These are phyloP conservation scores for Chrysosporium queenslandicum DNA, from an alignment of 2,329 filamentous ascomycete genomes.

Conservation along the genomic window DNA sequence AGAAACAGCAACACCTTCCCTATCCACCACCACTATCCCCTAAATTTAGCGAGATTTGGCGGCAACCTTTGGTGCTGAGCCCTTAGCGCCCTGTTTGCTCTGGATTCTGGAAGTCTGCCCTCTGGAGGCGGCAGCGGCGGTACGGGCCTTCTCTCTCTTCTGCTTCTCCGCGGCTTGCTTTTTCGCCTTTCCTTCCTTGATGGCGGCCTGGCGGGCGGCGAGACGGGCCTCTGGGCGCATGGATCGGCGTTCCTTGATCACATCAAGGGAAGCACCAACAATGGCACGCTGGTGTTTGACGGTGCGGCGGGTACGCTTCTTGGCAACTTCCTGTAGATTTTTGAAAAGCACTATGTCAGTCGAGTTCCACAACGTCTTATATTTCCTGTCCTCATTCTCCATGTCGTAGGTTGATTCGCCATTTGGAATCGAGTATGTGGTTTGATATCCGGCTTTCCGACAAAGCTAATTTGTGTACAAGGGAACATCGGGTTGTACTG, in stretches of 20 bases:
- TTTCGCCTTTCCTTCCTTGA: slow-evolving; percentile 99
- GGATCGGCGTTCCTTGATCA: slow-evolving; percentile 97
- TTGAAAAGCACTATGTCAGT: slow-evolving; percentile 16
- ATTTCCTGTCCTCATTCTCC: neutral
- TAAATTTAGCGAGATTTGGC: slow-evolving; percentile 68
- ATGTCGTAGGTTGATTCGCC: neutral
- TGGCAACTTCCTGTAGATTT: slow-evolving; percentile 80
- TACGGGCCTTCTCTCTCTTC: slow-evolving; percentile 99
- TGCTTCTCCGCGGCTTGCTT: slow-evolving; percentile 80
- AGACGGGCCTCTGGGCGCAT: slow-evolving; percentile 92
- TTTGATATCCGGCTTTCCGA: slow-evolving; percentile 3
- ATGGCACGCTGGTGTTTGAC: slow-evolving; percentile 99
- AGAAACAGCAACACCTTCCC: slow-evolving; percentile 9
- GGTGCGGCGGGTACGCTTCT: slow-evolving; percentile 96
- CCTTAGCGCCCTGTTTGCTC: slow-evolving; percentile 97
- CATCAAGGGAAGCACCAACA: slow-evolving; percentile 97
- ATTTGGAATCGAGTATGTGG: slow-evolving; percentile 8
- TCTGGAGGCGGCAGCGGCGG: slow-evolving; percentile 60
- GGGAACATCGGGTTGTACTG: slow-evolving; percentile 37
- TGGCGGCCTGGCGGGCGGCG: slow-evolving; percentile 78
- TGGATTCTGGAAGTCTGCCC: slow-evolving; percentile 70
- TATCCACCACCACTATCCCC: neutral
- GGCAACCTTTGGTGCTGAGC: slow-evolving; percentile 72
- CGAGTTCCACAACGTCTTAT: too few relatives aligned
- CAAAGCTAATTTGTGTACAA: neutral